Percentiles rank a stretch among this genome's conserved stretches.
phyloP scores from a whole-genome alignment of 2,329 filamentous ascomycete species.

The Claviceps digitariae region DNA sequence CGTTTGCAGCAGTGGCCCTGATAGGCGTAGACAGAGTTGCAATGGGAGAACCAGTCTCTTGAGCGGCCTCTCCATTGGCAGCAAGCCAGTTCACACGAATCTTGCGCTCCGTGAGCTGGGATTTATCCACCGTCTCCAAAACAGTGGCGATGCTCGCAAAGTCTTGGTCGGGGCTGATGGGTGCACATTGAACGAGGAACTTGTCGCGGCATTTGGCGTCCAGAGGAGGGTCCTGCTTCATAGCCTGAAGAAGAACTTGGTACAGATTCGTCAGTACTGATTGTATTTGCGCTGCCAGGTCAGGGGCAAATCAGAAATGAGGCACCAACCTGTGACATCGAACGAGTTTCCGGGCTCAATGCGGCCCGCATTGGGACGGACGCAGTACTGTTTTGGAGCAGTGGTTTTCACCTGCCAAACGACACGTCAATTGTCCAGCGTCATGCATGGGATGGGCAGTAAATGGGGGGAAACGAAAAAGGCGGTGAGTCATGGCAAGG shows the following conservation, averaged over 20 bases:
- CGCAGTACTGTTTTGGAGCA: constrained; percentile 98
- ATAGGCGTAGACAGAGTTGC: constrained; percentile 23
- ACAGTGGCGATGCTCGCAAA: constrained; percentile 68
- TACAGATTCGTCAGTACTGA: constrained; percentile 7
- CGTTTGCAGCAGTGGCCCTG: constrained; percentile 25
- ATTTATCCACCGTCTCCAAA: constrained; percentile 69
- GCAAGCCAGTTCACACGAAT: constrained; percentile 82
- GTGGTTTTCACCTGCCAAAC: constrained; percentile 82
- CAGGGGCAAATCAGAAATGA: neutral
- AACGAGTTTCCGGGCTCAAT: constrained; percentile 84
- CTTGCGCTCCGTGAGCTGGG: constrained; percentile 78
- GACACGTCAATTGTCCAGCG: neutral
- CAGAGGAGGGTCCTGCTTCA: constrained; percentile 83
- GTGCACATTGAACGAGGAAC: constrained; percentile 88
- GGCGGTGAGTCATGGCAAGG: neutral
- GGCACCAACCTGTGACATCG: constrained; percentile 65
- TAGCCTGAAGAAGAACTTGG: constrained; percentile 84
- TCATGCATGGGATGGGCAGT: neutral
- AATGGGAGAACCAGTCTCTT: constrained; percentile 10
- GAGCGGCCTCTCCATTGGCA: constrained; percentile 33
- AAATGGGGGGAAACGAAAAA: neutral
- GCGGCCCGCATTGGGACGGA: constrained; percentile 90
- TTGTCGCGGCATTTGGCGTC: constrained; percentile 94
- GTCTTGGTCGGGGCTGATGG: constrained; percentile 72
- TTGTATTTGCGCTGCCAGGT: neutral